These are phyloP conservation scores for Pseudogymnoascus sp. DNA, from an alignment of 2,329 filamentous ascomycete genomes.

Conservation along the genomic window DNA sequence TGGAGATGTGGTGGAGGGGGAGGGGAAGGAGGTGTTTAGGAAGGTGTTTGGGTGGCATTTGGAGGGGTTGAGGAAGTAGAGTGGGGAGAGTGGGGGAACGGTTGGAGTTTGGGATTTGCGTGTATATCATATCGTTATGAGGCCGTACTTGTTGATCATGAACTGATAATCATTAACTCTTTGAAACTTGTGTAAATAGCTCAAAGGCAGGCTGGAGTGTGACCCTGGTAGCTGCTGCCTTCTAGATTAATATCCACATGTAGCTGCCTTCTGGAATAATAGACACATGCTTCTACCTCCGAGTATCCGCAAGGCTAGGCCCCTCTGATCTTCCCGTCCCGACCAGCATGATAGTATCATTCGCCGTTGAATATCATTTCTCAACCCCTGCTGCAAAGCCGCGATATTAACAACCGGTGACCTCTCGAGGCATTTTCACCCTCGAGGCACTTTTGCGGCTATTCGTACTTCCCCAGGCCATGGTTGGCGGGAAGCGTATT, in stretches of 20 bases:
- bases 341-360: neutral
- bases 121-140: neutral
- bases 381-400: neutral
- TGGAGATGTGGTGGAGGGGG: slow-evolving; percentile 73
- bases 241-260: neutral
- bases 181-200: neutral
- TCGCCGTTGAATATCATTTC: neutral
- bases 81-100: neutral
- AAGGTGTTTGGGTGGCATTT: slow-evolving; percentile 82
- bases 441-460: neutral
- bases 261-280: too few species aligned
- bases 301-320: neutral
- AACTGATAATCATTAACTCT: neutral
- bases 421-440: neutral
- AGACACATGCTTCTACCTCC: neutral
- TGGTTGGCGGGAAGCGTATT: neutral
- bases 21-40: slow-evolving; percentile 66
- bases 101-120: neutral
- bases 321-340: neutral
- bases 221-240: neutral
- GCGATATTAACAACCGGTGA: neutral
- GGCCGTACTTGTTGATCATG: neutral
- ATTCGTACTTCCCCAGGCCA: neutral
- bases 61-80: slow-evolving; percentile 29
- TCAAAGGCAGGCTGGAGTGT: neutral